phyloP scores from a whole-genome alignment of 164 flowering plant species.

The Annona squamosa region DNA sequence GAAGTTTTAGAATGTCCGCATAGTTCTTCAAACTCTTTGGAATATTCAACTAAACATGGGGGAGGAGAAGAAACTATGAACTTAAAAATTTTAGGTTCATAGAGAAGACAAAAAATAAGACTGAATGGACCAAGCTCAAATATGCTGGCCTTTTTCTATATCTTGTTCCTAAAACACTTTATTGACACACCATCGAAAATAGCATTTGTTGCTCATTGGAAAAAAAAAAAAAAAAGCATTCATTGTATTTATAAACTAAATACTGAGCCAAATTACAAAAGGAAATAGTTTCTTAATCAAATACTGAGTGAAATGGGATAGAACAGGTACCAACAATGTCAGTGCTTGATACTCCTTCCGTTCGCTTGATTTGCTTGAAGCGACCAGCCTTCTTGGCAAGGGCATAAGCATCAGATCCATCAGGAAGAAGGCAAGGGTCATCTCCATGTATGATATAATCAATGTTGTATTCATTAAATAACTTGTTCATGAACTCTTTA shows the following conservation, averaged over 20 bases:
- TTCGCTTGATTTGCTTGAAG: constrained; percentile 96
- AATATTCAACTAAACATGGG: no score
- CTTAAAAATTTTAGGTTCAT: no score
- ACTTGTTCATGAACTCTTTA: constrained; percentile 81
- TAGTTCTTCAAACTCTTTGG: no score
- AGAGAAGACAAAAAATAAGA: no score
- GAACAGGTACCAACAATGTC: constrained; percentile 82
- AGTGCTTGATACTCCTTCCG: constrained; percentile 99
- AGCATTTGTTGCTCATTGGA: no score
- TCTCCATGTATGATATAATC: constrained; percentile 99
- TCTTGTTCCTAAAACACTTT: no score
- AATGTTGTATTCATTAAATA: constrained; percentile 74
- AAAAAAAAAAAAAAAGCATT: no score
- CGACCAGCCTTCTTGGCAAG: constrained; percentile 97
- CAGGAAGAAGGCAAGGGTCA: constrained; percentile 96
- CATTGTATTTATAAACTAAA: background rate
- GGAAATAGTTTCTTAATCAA: background rate
- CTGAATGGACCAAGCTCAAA: no score
- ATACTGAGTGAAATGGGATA: constrained; percentile 6
- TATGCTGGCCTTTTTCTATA: no score
- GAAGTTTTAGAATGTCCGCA: no score
- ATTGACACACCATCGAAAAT: no score
- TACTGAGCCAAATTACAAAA: constrained; percentile 2
- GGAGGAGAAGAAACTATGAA: no score
- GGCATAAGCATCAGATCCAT: constrained; percentile 97